These are phyloP conservation scores for Perkinsus marinus DNA, from an alignment of 169 alveolate genomes.

Conservation along the genomic window DNA sequence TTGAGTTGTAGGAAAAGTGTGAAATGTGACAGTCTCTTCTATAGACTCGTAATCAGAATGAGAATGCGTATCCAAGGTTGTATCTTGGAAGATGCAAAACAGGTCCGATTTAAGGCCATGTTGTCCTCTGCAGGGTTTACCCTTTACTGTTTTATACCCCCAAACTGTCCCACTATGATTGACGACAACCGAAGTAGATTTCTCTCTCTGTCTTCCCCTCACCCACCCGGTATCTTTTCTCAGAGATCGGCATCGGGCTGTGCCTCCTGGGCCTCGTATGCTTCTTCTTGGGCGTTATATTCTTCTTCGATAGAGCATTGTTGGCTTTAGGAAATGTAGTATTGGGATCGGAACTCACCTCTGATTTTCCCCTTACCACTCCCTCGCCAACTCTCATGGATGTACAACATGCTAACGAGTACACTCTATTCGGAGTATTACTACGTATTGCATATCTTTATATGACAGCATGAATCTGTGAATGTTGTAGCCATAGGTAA, in stretches of 20 bases:
- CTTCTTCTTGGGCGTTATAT: slow-evolving; percentile 17
- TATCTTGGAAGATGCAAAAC: neutral
- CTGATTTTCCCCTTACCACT: no score
- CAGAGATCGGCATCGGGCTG: slow-evolving; percentile 33
- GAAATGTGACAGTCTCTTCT: no score
- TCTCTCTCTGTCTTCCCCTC: neutral
- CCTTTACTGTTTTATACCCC: neutral
- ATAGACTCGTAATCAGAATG: no score
- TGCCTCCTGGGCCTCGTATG: slow-evolving; percentile 26
- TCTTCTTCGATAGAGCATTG: slow-evolving; percentile 27
- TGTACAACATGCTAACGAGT: no score
- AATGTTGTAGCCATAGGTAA: no score
- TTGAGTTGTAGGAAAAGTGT: no score
- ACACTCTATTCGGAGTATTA: no score
- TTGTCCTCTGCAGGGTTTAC: neutral
- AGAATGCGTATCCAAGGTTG: neutral
- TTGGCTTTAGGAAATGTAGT: slow-evolving; percentile 23
- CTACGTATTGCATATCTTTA: no score
- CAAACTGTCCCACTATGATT: neutral
- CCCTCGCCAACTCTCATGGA: no score
- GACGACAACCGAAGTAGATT: neutral
- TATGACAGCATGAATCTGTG: no score
- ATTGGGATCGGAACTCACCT: neutral
- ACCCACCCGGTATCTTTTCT: neutral
- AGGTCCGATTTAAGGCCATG: neutral